Evolutionary conservation across 805 yeast genomes (phyloP), one percentile per base, ranked within the genome.

Genomic region (Wickerhamomyces kurtzmanii): DNA sequence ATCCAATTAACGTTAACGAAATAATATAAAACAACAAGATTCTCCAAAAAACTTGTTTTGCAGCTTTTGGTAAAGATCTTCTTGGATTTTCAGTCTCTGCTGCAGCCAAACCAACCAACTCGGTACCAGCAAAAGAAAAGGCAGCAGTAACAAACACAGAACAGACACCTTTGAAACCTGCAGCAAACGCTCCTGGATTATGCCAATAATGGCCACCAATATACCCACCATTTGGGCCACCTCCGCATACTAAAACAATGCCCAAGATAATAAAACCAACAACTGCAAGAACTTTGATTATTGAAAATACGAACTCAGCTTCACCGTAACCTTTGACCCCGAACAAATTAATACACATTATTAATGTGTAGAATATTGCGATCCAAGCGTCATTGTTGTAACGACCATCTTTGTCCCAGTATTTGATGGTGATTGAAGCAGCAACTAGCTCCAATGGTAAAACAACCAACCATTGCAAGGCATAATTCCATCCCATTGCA

Each of bases 11-110:
- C 31, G 55, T 74, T 47, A 55, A 67, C 36, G 75, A 62, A 8
- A 65, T 56, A 49, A 83, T 62, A 57, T 83, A 83, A 48, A 82
- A 81, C 39, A 79, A 51, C 11, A 75, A 57, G 32, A 82, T 75
- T 55, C 91, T 67, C 87, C 89, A 81, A 56, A 83, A 79, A 4
- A 80, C 84, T 56, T 82, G 87, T 53, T 80, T 81, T 33, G 78
- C 71, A 23, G 89, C 87, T 28, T 66, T 64, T 20, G 89, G 91
- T 31, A 80, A 64, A 3, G 80, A 55, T 31, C 60, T 62, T 40
- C 78, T 60, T 25, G 91, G 89, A 49, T 79, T 70, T 20, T 54
- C 66, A 15, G 84, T 64, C 51, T 82, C 93, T 7, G 87, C 87
- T 18, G 87, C 81, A 8, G 86, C 80, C 22, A 81, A 61, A 28